Evolutionary conservation across 352 stramenopile genomes (phyloP), one percentile per base, ranked within the genome.

Genomic region (Pythium oligandrum): DNA sequence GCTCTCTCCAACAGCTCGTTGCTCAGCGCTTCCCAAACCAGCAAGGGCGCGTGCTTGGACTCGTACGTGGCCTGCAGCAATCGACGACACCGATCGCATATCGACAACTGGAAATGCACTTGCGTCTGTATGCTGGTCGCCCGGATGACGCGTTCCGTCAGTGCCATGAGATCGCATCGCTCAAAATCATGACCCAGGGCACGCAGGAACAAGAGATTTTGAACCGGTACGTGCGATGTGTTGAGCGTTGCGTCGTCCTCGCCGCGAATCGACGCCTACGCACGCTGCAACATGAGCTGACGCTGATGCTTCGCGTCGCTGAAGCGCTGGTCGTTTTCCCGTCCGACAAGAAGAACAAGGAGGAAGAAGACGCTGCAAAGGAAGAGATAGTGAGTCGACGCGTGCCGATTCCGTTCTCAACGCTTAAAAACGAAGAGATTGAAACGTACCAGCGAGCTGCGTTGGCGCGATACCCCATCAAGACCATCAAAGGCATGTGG

Each of bases 91-190:
- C 77, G 1, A 75, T 93, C 34, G 81, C 83, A 40, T 86, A 78
- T 56, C 76, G 78, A 2, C 79, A 90, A 53, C 55, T 93, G 34
- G 76, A 93, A 35, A 80, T 81, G 75, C 77, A 91, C 47, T 53
- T 91, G 47, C 80, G 79, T 12, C 61, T 71, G 30, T 91, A 85
- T 56, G 78, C 69, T 1, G 83, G 79, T 1, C 75, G 83, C 0
- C 83, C 83, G 0, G 78, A 90, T 46, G 80, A 90, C 34, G 83
- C 83, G 1, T 63, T 86, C 8, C 63, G 65, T 10, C 66, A 78
- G 42, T 68, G 87, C 33, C 39, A 53, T 7, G 78, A 89, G 33
- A 78, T 91, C 35, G 67, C 74, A n/a, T 83, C 70, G n/a, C 55
- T 81, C 12, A 43, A 62, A 12, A 63, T 59, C 44, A 66, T 59